phyloP scores from a whole-genome alignment of 164 flowering plant species.

The Litsea cubeba region DNA sequence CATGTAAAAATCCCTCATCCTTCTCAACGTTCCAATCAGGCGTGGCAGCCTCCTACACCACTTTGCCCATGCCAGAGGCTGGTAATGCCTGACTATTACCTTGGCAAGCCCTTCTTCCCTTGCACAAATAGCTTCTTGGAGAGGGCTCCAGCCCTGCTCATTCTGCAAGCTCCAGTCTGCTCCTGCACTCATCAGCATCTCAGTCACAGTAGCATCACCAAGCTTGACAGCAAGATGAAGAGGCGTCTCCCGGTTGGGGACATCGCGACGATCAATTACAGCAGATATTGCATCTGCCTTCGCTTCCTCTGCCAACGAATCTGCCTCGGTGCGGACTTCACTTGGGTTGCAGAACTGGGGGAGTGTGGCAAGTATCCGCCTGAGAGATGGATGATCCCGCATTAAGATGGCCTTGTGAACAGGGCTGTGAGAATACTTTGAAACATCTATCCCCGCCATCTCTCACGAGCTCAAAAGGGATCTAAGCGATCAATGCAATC shows the following conservation, averaged over 20 bases:
- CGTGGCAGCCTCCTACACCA: constrained; percentile 91
- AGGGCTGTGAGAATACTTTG: constrained; percentile 62
- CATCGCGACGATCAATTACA: constrained; percentile 70
- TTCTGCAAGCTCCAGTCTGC: constrained; percentile 83
- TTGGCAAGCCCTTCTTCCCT: constrained; percentile 65
- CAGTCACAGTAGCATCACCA: constrained; percentile 55
- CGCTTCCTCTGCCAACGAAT: constrained; percentile 59
- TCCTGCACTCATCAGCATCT: constrained; percentile 83
- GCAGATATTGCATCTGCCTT: constrained; percentile 74
- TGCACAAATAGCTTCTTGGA: constrained; percentile 81
- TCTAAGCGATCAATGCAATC: constrained; percentile 7
- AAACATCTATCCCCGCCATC: constrained; percentile 46
- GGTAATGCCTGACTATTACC: constrained; percentile 74
- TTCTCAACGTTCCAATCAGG: constrained; percentile 54
- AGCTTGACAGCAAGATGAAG: constrained; percentile 81
- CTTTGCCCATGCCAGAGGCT: constrained; percentile 89
- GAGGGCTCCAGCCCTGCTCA: constrained; percentile 83
- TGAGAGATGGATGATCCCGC: constrained; percentile 54
- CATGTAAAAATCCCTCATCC: constrained; percentile 93
- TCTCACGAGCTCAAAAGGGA: constrained; percentile 18
- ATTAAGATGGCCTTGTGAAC: constrained; percentile 58
- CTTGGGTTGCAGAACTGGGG: constrained; percentile 52
- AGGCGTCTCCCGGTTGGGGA: constrained; percentile 78
- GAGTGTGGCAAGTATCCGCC: constrained; percentile 46
- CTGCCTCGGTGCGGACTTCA: constrained; percentile 51